Evolutionary conservation across 1,284 basidiomycete species (phyloP).

Genomic region (Kalmanozyma brasiliensis): DNA sequence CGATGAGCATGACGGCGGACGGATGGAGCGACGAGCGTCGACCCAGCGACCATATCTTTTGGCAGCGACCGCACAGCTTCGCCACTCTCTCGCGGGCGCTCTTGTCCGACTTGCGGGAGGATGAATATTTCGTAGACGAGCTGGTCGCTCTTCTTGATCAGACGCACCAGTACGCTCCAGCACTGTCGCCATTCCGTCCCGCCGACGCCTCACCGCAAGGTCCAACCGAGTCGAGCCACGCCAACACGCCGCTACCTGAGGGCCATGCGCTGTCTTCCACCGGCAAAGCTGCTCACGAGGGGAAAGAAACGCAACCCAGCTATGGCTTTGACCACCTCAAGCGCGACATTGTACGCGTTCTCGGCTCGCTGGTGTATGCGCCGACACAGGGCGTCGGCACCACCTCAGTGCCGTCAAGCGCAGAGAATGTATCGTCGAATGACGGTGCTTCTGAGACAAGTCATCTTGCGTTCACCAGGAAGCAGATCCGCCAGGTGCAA

Average conservation of each 20-base stretch:
- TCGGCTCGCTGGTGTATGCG: conserved; percentile 45
- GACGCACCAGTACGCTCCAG: conserved; percentile 44
- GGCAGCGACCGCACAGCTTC: neutral
- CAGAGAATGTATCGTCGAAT: neutral
- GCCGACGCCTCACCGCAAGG: neutral
- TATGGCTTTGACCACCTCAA: conserved; percentile 55
- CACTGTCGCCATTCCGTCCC: conserved; percentile 52
- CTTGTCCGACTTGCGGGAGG: conserved; percentile 15
- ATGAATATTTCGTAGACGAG: conserved; percentile 23
- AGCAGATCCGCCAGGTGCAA: conserved; percentile 49
- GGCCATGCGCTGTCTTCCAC: conserved; percentile 52
- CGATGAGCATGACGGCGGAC: conserved; percentile 42
- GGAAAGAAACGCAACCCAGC: conserved; percentile 10
- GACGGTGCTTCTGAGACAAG: neutral
- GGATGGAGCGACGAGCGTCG: conserved; percentile 19
- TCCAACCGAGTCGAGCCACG: too few species aligned
- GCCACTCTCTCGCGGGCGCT: conserved; percentile 7
- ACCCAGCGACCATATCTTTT: neutral
- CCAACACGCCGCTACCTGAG: conserved; percentile 16
- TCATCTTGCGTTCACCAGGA: conserved; percentile 1
- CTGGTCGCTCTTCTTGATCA: conserved; percentile 38
- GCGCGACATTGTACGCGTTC: conserved; percentile 55
- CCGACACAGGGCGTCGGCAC: neutral
- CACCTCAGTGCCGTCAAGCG: neutral
- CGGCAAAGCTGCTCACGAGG: conserved; percentile 22